phyloP scores from a whole-genome alignment of 495 filamentous ascomycete genomes.

The Filosporella fistucella region DNA sequence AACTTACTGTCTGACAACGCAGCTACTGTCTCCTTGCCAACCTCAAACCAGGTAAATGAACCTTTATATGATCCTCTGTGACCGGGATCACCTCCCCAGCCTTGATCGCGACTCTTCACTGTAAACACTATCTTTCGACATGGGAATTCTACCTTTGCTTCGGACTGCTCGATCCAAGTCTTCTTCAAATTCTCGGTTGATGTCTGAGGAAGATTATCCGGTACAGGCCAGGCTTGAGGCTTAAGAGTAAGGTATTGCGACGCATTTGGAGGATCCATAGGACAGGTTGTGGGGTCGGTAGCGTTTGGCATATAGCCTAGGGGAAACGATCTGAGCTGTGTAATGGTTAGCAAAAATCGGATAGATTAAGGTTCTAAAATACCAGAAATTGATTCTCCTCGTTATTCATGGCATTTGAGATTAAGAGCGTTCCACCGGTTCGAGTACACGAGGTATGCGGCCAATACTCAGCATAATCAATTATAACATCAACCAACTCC shows the following conservation, averaged over 20 bases:
- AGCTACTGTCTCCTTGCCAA: conserved; percentile 44
- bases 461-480: conserved; percentile 73
- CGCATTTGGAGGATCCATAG: not conserved
- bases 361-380: not conserved
- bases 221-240: conserved; percentile 13
- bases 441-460: conserved; percentile 37
- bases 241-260: not conserved
- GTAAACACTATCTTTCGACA: conserved; percentile 60
- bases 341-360: conserved; percentile 6
- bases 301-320: conserved; percentile 16
- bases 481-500: conserved; percentile 62
- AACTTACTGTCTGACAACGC: too few species aligned
- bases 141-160: conserved; percentile 32
- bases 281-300: not conserved
- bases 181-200: conserved; percentile 5
- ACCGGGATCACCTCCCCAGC: conserved; percentile 39
- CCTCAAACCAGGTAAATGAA: conserved; percentile 72
- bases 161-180: conserved; percentile 1
- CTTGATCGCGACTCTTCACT: conserved; percentile 63
- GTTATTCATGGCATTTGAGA: not conserved
- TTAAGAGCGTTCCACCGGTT: not conserved
- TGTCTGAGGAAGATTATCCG: conserved; percentile 6
- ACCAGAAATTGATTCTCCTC: conserved; percentile 21
- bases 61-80: conserved; percentile 41
- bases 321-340: conserved; percentile 19